Percentiles rank a stretch among this genome's conserved stretches.
Conservation (phyloP, 2,329 filamentous ascomycete genomes). For the Alternaria burnsii region DNA sequence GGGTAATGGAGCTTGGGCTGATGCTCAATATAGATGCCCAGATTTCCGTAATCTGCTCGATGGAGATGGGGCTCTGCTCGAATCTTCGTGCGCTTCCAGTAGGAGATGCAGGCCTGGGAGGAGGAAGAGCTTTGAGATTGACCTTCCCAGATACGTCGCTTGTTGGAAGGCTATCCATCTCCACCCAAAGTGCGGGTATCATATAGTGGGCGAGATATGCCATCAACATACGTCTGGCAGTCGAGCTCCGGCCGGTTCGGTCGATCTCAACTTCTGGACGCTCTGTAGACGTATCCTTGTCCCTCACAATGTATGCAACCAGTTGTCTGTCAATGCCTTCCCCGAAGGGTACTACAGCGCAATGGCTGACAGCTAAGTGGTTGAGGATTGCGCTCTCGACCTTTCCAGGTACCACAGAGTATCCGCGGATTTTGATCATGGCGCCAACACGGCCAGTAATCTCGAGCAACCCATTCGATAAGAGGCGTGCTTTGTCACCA, state of each 20-base stretch:
- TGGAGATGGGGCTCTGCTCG: slow-evolving; percentile 69
- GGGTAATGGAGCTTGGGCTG: slow-evolving; percentile 68
- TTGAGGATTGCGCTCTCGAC: slow-evolving; percentile 77
- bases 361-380: slow-evolving; percentile 74
- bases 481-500: slow-evolving; percentile 73
- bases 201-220: slow-evolving; percentile 80
- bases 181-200: slow-evolving; percentile 81
- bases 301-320: slow-evolving; percentile 78
- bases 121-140: slow-evolving; percentile 74
- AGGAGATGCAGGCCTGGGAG: slow-evolving; percentile 63
- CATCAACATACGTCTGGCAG: slow-evolving; percentile 70
- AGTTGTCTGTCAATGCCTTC: slow-evolving; percentile 79
- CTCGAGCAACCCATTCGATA: slow-evolving; percentile 73
- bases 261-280: slow-evolving; percentile 72
- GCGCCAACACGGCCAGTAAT: slow-evolving; percentile 79
- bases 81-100: slow-evolving; percentile 57
- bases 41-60: slow-evolving; percentile 72
- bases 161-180: slow-evolving; percentile 74
- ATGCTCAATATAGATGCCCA: slow-evolving; percentile 77
- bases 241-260: slow-evolving; percentile 74
- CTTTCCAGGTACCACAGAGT: slow-evolving; percentile 79
- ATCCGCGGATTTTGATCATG: slow-evolving; percentile 84
- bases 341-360: slow-evolving; percentile 76
- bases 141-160: slow-evolving; percentile 82
- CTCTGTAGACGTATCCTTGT: slow-evolving; percentile 66